Conservation (phyloP, 2,329 filamentous ascomycete species). For the Dactylonectria macrodidyma region DNA sequence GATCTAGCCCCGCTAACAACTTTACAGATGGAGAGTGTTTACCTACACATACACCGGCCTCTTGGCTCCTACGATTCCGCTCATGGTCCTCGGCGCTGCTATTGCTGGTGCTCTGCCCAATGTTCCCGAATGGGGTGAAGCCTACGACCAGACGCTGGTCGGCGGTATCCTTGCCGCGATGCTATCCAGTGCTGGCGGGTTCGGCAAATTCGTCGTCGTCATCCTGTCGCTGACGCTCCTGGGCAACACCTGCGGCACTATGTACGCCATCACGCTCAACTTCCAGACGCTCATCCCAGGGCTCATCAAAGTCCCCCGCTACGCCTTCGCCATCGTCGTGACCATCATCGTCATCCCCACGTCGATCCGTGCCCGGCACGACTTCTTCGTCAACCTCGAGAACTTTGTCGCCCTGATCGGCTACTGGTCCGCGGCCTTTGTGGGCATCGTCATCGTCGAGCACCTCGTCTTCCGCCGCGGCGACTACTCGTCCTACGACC, state of each 20-base stretch:
- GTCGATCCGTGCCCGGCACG: conserved; percentile 67
- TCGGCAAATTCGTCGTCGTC: conserved; percentile 74
- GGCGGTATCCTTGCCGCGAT: conserved; percentile 74
- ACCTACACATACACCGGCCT: conserved; percentile 71
- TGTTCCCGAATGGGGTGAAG: conserved; percentile 67
- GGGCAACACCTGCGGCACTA: conserved; percentile 72
- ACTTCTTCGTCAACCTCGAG: conserved; percentile 71
- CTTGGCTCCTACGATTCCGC: conserved; percentile 66
- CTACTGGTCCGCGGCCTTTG: conserved; percentile 71
- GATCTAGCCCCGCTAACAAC: conserved; percentile 20
- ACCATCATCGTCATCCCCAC: conserved; percentile 73
- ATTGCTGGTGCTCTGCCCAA: conserved; percentile 72
- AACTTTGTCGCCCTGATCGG: conserved; percentile 71
- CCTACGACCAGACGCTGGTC: conserved; percentile 67
- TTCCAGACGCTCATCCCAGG: conserved; percentile 74
- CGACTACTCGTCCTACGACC: conserved; percentile 62
- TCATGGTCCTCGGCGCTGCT: conserved; percentile 76
- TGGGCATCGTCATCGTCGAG: conserved; percentile 65
- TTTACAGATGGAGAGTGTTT: conserved; percentile 61
- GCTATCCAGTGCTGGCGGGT: conserved; percentile 70
- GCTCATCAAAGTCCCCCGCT: conserved; percentile 69
- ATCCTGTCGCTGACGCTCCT: conserved; percentile 70
- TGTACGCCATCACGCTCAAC: conserved; percentile 76
- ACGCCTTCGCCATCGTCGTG: conserved; percentile 70
- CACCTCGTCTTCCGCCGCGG: conserved; percentile 64